phyloP scores from a whole-genome alignment of 2,329 filamentous ascomycete species.

The Penicillium sp. region DNA sequence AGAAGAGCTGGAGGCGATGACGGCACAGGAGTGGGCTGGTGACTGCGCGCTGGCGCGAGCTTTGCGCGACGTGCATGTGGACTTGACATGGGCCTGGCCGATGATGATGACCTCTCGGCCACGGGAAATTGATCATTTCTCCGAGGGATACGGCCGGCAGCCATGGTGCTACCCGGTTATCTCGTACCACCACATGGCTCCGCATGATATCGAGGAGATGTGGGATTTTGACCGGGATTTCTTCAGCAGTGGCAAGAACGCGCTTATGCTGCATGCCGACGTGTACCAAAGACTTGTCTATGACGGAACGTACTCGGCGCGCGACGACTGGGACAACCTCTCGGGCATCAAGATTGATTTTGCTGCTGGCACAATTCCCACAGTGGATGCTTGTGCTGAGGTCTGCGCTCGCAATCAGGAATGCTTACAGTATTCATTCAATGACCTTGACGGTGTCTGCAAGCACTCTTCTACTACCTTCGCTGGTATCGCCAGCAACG shows the following conservation, averaged over 20 bases:
- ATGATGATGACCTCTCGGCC: conserved; percentile 42
- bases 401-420: conserved; percentile 23
- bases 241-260: conserved; percentile 55
- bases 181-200: conserved; percentile 50
- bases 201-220: conserved; percentile 43
- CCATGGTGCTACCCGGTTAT: conserved; percentile 52
- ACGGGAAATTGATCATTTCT: conserved; percentile 41
- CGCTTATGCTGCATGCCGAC: conserved; percentile 27
- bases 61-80: conserved; percentile 44
- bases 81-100: conserved; percentile 48
- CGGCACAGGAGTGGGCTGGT: conserved; percentile 46
- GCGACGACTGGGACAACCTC: conserved; percentile 28
- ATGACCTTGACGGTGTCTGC: conserved; percentile 17
- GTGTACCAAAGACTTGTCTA: conserved; percentile 28
- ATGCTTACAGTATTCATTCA: conserved; percentile 30
- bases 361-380: conserved; percentile 14
- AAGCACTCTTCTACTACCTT: conserved; percentile 23
- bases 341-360: conserved; percentile 20
- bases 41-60: conserved; percentile 50
- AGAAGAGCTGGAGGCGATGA: conserved; percentile 45
- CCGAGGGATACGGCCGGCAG: conserved; percentile 36
- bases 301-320: conserved; percentile 10
- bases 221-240: conserved; percentile 46
- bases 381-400: conserved; percentile 22
- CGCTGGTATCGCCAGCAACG: conserved; percentile 17